phyloP scores from a whole-genome alignment of 1,284 basidiomycete genomes.

The Marasmius fiardii region DNA sequence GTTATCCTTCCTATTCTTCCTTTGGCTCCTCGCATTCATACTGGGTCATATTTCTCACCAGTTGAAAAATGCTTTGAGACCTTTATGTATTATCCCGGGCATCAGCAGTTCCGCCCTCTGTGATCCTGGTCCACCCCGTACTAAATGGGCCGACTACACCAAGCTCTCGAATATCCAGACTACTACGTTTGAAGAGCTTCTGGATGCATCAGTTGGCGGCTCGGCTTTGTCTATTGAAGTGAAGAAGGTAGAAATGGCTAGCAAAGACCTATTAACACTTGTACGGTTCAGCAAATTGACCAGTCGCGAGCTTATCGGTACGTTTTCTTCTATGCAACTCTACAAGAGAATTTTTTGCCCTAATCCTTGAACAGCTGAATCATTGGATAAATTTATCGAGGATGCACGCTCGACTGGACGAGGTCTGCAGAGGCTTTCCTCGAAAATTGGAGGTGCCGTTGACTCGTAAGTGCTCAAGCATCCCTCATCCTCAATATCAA shows the following conservation, averaged over 20 bases:
- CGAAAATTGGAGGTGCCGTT: slow-evolving; percentile 64
- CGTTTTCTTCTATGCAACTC: background rate
- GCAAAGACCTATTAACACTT: slow-evolving; percentile 56
- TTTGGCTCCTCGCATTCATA: slow-evolving; percentile 47
- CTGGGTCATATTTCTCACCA: slow-evolving; percentile 34
- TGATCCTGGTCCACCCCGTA: slow-evolving; percentile 7
- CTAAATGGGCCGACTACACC: slow-evolving; percentile 55
- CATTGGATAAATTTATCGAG: slow-evolving; percentile 48
- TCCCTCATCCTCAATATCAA: too few relatives aligned
- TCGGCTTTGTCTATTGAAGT: slow-evolving; percentile 60
- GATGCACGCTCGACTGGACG: slow-evolving; percentile 59
- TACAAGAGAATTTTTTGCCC: background rate
- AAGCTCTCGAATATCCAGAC: slow-evolving; percentile 55
- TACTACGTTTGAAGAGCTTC: slow-evolving; percentile 56
- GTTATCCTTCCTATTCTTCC: slow-evolving; percentile 48
- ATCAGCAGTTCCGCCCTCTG: slow-evolving; percentile 49
- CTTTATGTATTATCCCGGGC: slow-evolving; percentile 59
- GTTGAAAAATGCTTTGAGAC: slow-evolving; percentile 44
- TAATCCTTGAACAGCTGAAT: slow-evolving; percentile 27
- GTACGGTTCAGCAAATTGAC: slow-evolving; percentile 59
- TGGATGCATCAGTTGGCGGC: slow-evolving; percentile 53
- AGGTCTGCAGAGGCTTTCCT: slow-evolving; percentile 53
- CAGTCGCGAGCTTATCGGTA: slow-evolving; percentile 47
- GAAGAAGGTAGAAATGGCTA: slow-evolving; percentile 75
- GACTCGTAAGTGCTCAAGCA: slow-evolving; percentile 48